Evolutionary conservation across 169 alveolate genomes (phyloP), one percentile per base, ranked within the genome.

Genomic region (Prorocentrum cordatum): DNA sequence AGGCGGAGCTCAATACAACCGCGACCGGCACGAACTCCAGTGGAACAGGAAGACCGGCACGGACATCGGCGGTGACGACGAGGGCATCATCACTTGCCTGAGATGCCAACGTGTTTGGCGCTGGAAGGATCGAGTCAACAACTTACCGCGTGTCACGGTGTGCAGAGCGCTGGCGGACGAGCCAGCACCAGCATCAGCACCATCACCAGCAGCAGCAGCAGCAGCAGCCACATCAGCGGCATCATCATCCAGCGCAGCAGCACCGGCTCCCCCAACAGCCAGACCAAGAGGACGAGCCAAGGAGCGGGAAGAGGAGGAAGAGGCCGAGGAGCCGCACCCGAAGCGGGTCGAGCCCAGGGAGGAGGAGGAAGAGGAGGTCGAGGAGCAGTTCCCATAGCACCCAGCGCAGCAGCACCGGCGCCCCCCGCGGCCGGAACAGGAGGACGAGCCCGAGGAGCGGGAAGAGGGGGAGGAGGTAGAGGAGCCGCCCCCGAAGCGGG

Each of bases 101-200:
- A 24, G 47, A 1, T 71, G 83, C 47, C 26, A 47, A 4, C 42
- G 67, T 0, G 39, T 42, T 31, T 71, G 83, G 83, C 27, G 83
- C 12, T 68, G 80, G 80, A 70, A 70, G 33, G 42, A 70, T 29
- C 16, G 83, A 16, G 83, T n/a, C n/a, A n/a, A n/a, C n/a, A n/a
- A n/a, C n/a, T 26, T 20, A 26, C 62, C n/a, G 12, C 62, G 12
- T 22, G 29, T 50, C 24, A 18, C 12, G 12, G 62, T 20, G 62
- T 22, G 24, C 62, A 50, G 7, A 22, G 62, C 5, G 12, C 22
- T 20, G 29, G 29, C 29, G 62, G 62, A 7, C 22, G 62, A 26
- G 29, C n/a, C n/a, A n/a, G n/a, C 12, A 50, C 24, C 12, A 22
- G 62, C 62, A 50, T n/a, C n/a, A n/a, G n/a, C n/a, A n/a, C n/a